Evolutionary conservation across 768 basidiomycete genomes (phyloP), one percentile per base, ranked within the genome.

Genomic region (Termitomyces sp.): DNA sequence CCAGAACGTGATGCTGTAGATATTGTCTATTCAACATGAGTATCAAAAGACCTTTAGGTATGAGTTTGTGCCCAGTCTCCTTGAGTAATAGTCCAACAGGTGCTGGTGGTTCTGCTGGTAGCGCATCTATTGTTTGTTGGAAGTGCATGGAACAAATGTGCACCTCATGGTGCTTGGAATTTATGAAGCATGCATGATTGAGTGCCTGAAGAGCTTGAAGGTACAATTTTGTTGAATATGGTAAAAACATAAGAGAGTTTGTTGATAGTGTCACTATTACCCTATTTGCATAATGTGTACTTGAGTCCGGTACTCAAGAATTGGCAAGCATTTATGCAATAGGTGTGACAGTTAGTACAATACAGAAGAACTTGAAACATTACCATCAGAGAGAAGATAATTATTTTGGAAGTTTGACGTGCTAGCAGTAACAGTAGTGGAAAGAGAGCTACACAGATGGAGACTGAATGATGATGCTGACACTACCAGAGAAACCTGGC

Each of bases 121-220:
- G 68, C 9, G 72, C 70, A 18, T 49, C 18, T 18, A 56, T 76
- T 65, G 70, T 71, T 61, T 73, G 74, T 28, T 80, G 77, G 68
- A 92, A 77, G 65, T 93, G 80, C 4, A 88, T 76, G 41, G 87
- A 69, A 35, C 92, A 83, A 18, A 85, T 62, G 65, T 95, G 92
- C 22, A 96, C 71, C 54, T 86, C 83, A 0, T 93, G 82, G 56
- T 86, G 67, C 16, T 83, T 72, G 0, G 80, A 60, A 53, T 85
- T 77, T 11, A 92, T 61, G 3, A 73, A 65, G 18, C 75, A 74
- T 0, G 87, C 90, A 5, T 71, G 74, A 11, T 74, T 75, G 4
- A 98, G 79, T 0, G 89, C 90, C 62, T 79, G 78, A 3, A 84
- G 69, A 0, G 94, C 94, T 63, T 92, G 90, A 35, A 95, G 72